Conservation (phyloP, 2,329 filamentous ascomycete species). For the Hirsutella thompsonii region DNA sequence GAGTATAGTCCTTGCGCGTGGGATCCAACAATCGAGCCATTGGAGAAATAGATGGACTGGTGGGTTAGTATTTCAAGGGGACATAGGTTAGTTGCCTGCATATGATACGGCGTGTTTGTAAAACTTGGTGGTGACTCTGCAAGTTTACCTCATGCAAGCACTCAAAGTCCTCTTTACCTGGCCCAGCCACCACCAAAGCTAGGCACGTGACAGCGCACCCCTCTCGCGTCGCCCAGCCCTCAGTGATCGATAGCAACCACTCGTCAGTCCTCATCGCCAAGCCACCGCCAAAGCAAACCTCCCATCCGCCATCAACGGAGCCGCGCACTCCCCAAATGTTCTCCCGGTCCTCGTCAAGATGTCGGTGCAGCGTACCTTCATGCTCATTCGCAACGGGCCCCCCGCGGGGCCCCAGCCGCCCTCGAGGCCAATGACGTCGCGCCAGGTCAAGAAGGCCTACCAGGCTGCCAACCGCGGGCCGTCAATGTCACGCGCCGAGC, state of each 20-base stretch:
- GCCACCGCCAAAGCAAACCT: background rate
- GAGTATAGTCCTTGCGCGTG: slow-evolving; percentile 43
- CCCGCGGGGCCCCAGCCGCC: background rate
- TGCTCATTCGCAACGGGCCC: slow-evolving; percentile 20
- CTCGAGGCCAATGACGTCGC: slow-evolving; percentile 24
- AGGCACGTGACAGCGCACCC: slow-evolving; percentile 8
- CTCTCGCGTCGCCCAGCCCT: slow-evolving; percentile 4
- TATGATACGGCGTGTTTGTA: too few relatives aligned
- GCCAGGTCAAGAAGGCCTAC: slow-evolving; percentile 26
- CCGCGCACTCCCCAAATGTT: slow-evolving; percentile 1
- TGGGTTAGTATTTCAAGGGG: too few relatives aligned
- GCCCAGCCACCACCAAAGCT: background rate
- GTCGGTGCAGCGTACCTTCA: slow-evolving; percentile 30
- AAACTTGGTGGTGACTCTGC: too few relatives aligned
- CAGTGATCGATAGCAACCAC: too few relatives aligned
- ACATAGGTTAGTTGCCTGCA: too few relatives aligned
- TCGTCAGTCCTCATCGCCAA: background rate
- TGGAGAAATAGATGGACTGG: slow-evolving; percentile 23
- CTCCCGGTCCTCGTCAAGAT: slow-evolving; percentile 11
- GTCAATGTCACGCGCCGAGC: slow-evolving; percentile 27
- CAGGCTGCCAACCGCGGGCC: slow-evolving; percentile 19
- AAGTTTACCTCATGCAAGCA: too few relatives aligned
- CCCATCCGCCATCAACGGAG: background rate
- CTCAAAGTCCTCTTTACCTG: too few relatives aligned
- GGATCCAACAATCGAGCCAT: slow-evolving; percentile 37